These are phyloP conservation scores for Delonix regia DNA, from an alignment of 306 rosid genomes.

Conservation along the genomic window DNA sequence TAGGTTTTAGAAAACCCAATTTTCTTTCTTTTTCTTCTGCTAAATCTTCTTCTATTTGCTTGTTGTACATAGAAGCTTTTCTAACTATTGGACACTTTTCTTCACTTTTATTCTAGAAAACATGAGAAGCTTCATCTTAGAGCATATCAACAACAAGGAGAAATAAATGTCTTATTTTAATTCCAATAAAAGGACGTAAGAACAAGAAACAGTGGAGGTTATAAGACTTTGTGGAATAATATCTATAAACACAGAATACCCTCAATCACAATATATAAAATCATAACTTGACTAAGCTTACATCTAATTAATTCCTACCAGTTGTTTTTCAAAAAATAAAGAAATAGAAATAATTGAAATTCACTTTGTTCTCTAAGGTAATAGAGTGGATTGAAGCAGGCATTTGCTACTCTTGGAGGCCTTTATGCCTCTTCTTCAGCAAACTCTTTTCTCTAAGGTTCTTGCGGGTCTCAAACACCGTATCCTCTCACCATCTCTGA, in stretches of 20 bases:
- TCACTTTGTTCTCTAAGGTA: slow-evolving; percentile 52
- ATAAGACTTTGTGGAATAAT: too few relatives aligned
- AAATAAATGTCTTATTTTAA: too few relatives aligned
- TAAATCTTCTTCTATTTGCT: background rate
- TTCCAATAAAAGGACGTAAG: too few relatives aligned
- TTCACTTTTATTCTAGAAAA: too few relatives aligned
- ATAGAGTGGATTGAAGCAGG: slow-evolving; percentile 42
- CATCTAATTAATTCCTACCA: background rate
- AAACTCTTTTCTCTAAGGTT: too few relatives aligned
- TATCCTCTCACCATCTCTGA: slow-evolving; percentile 92
- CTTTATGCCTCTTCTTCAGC: slow-evolving; percentile 98
- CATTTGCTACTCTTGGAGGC: slow-evolving; percentile 69
- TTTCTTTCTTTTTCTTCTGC: slow-evolving; percentile 27
- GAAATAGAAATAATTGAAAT: background rate
- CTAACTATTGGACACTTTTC: too few relatives aligned
- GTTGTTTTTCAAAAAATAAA: background rate
- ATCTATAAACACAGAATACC: too few relatives aligned
- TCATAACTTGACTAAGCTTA: background rate
- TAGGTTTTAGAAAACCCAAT: slow-evolving; percentile 69
- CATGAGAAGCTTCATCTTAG: too few relatives aligned
- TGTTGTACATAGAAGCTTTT: too few relatives aligned
- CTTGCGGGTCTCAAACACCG: slow-evolving; percentile 99
- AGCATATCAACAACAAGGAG: too few relatives aligned
- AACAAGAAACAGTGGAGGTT: too few relatives aligned
- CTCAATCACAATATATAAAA: background rate